phyloP scores from a whole-genome alignment of 164 flowering plant genomes.

The Nymphaea colorata region DNA sequence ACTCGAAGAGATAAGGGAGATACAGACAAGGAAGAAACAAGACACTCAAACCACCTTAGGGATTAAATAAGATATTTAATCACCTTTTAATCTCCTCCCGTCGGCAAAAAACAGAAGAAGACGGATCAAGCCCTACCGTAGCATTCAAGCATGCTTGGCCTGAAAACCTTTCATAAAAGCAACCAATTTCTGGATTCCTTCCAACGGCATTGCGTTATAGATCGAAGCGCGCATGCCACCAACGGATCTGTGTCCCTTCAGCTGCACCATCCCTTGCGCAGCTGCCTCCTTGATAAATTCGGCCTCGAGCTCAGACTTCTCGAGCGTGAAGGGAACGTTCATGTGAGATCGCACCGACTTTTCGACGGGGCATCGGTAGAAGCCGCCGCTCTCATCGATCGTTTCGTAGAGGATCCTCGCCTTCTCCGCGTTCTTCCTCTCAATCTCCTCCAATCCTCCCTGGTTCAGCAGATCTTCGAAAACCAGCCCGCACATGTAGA shows the following conservation, averaged over 20 bases:
- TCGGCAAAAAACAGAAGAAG: too few relatives aligned
- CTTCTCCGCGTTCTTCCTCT: slow-evolving; percentile 77
- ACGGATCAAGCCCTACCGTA: too few relatives aligned
- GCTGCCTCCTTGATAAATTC: slow-evolving; percentile 87
- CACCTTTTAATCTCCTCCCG: too few relatives aligned
- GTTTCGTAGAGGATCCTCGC: slow-evolving; percentile 62
- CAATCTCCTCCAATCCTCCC: slow-evolving; percentile 79
- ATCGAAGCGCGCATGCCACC: slow-evolving; percentile 98
- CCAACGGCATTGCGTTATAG: slow-evolving; percentile 93
- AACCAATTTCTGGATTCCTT: slow-evolving; percentile 91
- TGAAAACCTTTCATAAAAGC: slow-evolving; percentile 96
- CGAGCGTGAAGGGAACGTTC: slow-evolving; percentile 95
- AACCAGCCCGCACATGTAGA: slow-evolving; percentile 56
- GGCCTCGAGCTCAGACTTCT: slow-evolving; percentile 71
- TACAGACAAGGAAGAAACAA: too few relatives aligned
- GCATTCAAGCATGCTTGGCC: slow-evolving; percentile 32
- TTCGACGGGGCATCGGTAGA: slow-evolving; percentile 86
- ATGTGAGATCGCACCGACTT: slow-evolving; percentile 85
- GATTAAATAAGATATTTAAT: too few relatives aligned
- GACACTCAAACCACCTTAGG: too few relatives aligned
- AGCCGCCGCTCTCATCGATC: slow-evolving; percentile 76
- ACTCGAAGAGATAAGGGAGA: too few relatives aligned
- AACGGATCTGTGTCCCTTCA: slow-evolving; percentile 94
- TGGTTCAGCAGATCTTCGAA: slow-evolving; percentile 54
- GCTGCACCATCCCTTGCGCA: slow-evolving; percentile 84